These are phyloP conservation scores for Rhizopogon vinicolor DNA, from an alignment of 768 basidiomycete species.

Conservation along the genomic window DNA sequence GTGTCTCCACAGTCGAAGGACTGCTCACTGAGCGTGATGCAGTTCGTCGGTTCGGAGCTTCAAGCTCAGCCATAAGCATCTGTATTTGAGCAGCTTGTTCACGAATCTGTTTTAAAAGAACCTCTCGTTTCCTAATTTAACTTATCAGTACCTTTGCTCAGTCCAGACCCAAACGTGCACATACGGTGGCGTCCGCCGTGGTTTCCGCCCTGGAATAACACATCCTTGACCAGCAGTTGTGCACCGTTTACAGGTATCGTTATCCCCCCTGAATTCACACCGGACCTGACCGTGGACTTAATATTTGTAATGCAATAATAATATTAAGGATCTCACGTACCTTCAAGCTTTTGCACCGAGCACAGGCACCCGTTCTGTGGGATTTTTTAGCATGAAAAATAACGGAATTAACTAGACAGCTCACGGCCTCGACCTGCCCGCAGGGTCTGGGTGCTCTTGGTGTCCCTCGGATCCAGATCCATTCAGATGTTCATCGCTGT, in stretches of 20 bases:
- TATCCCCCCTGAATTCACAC: constrained; percentile 71
- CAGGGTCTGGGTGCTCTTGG: constrained; percentile 14
- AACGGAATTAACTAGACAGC: background rate
- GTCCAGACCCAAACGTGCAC: constrained; percentile 18
- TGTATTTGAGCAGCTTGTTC: constrained; percentile 71
- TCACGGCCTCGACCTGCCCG: constrained; percentile 19
- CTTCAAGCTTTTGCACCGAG: constrained; percentile 61
- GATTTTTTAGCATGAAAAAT: constrained; percentile 1
- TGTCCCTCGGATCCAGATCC: constrained; percentile 7
- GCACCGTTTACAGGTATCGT: constrained; percentile 74
- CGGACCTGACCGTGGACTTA: constrained; percentile 43
- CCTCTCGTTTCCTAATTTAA: constrained; percentile 64
- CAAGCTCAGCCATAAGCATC: constrained; percentile 66
- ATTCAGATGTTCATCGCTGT: constrained; percentile 9
- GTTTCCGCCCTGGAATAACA: constrained; percentile 79
- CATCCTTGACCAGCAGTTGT: constrained; percentile 68
- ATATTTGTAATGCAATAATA: background rate
- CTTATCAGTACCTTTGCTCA: background rate
- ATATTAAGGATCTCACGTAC: constrained; percentile 17
- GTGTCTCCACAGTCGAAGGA: constrained; percentile 29
- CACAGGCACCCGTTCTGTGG: constrained; percentile 55
- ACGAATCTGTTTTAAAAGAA: constrained; percentile 72
- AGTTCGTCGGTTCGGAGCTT: constrained; percentile 33
- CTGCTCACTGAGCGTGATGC: constrained; percentile 12
- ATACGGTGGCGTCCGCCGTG: constrained; percentile 74